Evolutionary conservation across 441 rosid genomes (phyloP).

Genomic region (Omphalea diandra): DNA sequence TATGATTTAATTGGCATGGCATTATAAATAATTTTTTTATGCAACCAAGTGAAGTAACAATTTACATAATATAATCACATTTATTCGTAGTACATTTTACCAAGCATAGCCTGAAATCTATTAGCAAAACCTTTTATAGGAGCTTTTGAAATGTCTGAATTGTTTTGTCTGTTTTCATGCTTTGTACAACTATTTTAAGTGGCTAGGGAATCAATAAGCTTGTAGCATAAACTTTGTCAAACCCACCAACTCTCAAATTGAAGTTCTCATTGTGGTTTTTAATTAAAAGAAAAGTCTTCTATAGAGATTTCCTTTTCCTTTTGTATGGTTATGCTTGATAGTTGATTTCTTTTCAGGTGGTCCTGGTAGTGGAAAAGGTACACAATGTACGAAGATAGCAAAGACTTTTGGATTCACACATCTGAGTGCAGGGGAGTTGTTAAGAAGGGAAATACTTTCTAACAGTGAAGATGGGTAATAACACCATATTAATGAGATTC

Average conservation of each 20-base stretch:
- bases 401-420: slow-evolving; percentile 70
- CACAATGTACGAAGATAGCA: slow-evolving; percentile 74
- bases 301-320: not conserved
- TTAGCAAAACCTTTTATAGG: not conserved
- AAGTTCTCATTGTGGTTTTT: not conserved
- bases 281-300: too few relatives aligned
- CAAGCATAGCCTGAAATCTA: too few relatives aligned
- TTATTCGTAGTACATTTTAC: too few relatives aligned
- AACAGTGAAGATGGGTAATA: slow-evolving; percentile 73
- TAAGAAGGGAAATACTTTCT: slow-evolving; percentile 72
- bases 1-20: too few relatives aligned
- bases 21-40: too few relatives aligned
- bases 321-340: not conserved
- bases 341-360: slow-evolving; percentile 53
- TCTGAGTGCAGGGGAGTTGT: slow-evolving; percentile 93
- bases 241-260: not conserved
- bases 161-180: not conserved
- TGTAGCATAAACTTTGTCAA: slow-evolving; percentile 1
- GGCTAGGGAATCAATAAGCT: not conserved
- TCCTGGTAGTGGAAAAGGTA: slow-evolving; percentile 97
- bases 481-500: not conserved
- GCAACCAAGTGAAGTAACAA: too few relatives aligned
- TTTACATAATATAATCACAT: too few relatives aligned
- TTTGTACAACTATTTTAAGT: not conserved
- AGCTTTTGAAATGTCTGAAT: not conserved